Conservation (phyloP, 2,329 filamentous ascomycete species). For the Paracoccidioides lutzii region DNA sequence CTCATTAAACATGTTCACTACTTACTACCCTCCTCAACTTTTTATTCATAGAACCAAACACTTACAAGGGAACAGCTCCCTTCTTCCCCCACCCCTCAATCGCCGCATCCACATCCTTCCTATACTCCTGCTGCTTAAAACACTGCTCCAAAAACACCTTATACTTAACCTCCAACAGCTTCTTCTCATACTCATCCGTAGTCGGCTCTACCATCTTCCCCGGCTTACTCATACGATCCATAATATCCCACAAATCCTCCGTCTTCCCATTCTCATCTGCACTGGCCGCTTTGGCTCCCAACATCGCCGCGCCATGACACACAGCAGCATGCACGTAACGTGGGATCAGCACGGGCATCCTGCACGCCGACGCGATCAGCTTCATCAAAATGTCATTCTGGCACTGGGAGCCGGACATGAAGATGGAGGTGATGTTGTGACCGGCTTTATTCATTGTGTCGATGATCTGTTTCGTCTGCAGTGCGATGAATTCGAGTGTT, state of each 20-base stretch:
- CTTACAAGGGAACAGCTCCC: not conserved
- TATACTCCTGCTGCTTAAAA: constrained; percentile 68
- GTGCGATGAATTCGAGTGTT: constrained; percentile 94
- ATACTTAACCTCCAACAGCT: constrained; percentile 77
- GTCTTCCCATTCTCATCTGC: constrained; percentile 63
- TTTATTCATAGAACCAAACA: not conserved
- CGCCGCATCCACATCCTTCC: constrained; percentile 60
- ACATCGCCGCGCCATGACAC: constrained; percentile 95
- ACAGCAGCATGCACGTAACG: constrained; percentile 91
- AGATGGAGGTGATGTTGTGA: constrained; percentile 80
- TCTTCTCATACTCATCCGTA: constrained; percentile 59
- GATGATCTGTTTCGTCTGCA: constrained; percentile 92
- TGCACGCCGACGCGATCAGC: constrained; percentile 78
- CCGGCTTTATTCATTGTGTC: constrained; percentile 85
- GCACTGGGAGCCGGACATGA: constrained; percentile 98
- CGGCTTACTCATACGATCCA: constrained; percentile 94
- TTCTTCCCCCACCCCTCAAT: constrained; percentile 30
- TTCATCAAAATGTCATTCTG: constrained; percentile 89
- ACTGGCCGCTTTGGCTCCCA: constrained; percentile 92
- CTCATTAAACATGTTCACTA: too few species aligned
- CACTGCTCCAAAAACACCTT: constrained; percentile 92
- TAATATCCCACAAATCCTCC: constrained; percentile 87
- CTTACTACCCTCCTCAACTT: not conserved
- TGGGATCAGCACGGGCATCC: constrained; percentile 86
- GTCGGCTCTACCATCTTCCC: constrained; percentile 71